A percentile compares a stretch with the other conserved stretches of the same genome.
Conservation (phyloP, 306 rosid genomes). For the Carpinus fangiana region DNA sequence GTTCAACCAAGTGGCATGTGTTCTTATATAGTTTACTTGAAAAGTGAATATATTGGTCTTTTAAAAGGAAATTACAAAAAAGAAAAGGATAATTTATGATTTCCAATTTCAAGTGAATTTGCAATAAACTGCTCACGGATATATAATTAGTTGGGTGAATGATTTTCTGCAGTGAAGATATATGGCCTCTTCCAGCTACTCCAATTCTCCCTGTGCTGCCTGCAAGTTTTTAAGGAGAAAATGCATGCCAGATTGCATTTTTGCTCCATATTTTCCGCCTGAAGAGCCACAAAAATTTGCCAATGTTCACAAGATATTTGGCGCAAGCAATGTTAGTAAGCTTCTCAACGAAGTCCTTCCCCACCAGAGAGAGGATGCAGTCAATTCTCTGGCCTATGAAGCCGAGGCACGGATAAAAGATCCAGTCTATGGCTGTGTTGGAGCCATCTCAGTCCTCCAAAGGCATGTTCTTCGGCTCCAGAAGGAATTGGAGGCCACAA, state of each 20-base stretch:
- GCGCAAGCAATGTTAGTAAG: constrained; percentile 90
- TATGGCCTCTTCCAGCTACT: constrained; percentile 72
- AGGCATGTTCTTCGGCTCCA: constrained; percentile 74
- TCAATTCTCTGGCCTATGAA: constrained; percentile 87
- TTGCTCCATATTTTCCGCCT: constrained; percentile 85
- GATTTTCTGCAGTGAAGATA: constrained; percentile 11
- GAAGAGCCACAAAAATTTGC: constrained; percentile 88
- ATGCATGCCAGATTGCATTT: constrained; percentile 77
- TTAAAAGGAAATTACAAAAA: neutral
- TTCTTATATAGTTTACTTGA: neutral
- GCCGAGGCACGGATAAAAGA: constrained; percentile 92
- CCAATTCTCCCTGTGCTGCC: constrained; percentile 88
- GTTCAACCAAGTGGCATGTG: neutral
- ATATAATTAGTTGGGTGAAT: neutral
- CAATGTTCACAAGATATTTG: constrained; percentile 87
- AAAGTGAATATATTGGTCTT: neutral
- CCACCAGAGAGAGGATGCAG: constrained; percentile 82
- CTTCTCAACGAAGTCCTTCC: constrained; percentile 78
- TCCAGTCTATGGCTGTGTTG: constrained; percentile 94
- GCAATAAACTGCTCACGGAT: neutral
- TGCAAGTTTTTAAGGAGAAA: constrained; percentile 86
- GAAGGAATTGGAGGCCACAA: constrained; percentile 80
- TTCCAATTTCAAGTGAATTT: neutral
- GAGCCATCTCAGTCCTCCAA: constrained; percentile 81
- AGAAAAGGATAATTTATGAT: neutral